These are phyloP conservation scores for Microcera coccophila DNA, from an alignment of 2,329 filamentous ascomycete genomes.

Conservation along the genomic window DNA sequence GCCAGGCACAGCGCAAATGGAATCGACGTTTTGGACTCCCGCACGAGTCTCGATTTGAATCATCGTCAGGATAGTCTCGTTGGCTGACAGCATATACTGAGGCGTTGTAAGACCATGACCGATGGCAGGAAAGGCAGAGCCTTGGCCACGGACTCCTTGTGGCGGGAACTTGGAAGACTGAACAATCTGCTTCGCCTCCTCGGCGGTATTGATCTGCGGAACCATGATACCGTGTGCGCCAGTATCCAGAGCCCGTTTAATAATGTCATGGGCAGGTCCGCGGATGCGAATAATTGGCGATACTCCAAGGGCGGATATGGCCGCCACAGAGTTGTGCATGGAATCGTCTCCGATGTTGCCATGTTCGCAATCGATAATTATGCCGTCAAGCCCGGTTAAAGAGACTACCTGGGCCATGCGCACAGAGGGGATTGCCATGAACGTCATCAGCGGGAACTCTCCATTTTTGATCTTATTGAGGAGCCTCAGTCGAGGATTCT, in stretches of 20 bases:
- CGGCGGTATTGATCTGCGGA: constrained; percentile 40
- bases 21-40: constrained; percentile 44
- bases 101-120: constrained; percentile 35
- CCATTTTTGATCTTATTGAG: constrained; percentile 41
- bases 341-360: constrained; percentile 39
- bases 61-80: constrained; percentile 41
- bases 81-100: constrained; percentile 41
- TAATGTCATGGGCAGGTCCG: constrained; percentile 31
- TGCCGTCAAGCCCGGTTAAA: constrained; percentile 45
- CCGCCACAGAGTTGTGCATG: constrained; percentile 46
- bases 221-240: constrained; percentile 44
- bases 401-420: constrained; percentile 48
- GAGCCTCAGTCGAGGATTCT: constrained; percentile 40
- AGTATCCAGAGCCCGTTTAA: constrained; percentile 43
- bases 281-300: constrained; percentile 40
- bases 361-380: constrained; percentile 47
- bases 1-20: constrained; percentile 35
- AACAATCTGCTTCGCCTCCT: constrained; percentile 39
- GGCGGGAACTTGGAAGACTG: constrained; percentile 43
- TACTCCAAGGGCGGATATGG: constrained; percentile 37
- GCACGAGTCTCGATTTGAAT: constrained; percentile 44
- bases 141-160: constrained; percentile 40
- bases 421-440: constrained; percentile 45
- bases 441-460: constrained; percentile 45
- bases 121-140: constrained; percentile 41